Evolutionary conservation across 2,329 filamentous ascomycete genomes (phyloP), one percentile per base, ranked within the genome.

Genomic region (Mycosphaerella arachidis): DNA sequence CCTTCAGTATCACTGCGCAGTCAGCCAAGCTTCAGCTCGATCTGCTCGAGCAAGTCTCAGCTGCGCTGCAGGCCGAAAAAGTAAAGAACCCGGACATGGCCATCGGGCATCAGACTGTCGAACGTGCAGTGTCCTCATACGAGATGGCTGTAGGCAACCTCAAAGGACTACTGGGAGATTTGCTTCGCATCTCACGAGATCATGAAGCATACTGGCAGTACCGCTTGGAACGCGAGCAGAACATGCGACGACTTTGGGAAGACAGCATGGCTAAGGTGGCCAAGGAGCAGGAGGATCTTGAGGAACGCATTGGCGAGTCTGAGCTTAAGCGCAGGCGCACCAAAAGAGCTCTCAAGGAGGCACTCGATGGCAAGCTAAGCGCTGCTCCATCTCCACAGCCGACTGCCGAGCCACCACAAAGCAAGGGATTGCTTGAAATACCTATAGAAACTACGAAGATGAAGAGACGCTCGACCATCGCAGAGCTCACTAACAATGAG

Each of bases 241-340:
- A 96, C 72, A 88, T 97, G 77, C 86, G 94, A 40, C 88, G 90
- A 61, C 90, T 99, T 86, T 99, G 94, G 94, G 94, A 99, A 76
- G 94, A 99, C 70, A 97, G 92, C 76, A 97, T 99, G 94, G 92
- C 94, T 9, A 87, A 92, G 69, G 89, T 99, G n/a, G 94, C 92
- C 18, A 87, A 86, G 58, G 94, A 99, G 73, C 94, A 99, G 69
- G 94, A 97, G 75, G 85, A 92, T 55, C 82, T 99, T 1, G 91
- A 97, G 72, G 90, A 86, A 37, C 88, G 87, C 59, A 90, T 97
- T 62, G 91, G 90, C 48, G 90, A 96, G 75, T 90, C 92, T 1
- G 93, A 97, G 74, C 84, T 89, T 71, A 97, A 96, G 80, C 85
- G 92, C 59, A 92, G 90, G 73, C 84, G 90, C 64, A 94, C 94